Evolutionary conservation across 2,329 filamentous ascomycete species (phyloP), one percentile per base, ranked within the genome.

Genomic region (Fusarium buxicola): DNA sequence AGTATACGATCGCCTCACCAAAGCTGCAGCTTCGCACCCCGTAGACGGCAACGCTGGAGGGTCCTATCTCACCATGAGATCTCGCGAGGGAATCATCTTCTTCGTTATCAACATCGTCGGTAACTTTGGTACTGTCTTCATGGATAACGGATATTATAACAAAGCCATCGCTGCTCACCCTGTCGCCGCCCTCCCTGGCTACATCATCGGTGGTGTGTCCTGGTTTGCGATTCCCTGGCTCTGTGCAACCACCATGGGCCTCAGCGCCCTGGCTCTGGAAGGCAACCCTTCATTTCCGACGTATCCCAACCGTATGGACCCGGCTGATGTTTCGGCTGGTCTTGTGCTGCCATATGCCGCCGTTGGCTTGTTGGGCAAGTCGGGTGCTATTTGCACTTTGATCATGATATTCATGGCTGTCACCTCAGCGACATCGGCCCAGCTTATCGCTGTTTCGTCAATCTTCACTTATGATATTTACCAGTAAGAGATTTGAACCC

Each of bases 171-270:
- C 94, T 7, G 92, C 94, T 0, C 90, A 88, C 18, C 92, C 92
- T 1, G 90, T 94, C 0, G 88, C 94, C 59, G 94, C 93, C 0
- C 85, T 97, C 3, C 93, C 93, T 0, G 93, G 93, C 15, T 97
- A 97, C 72, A 89, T 97, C 51, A 85, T 94, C 60, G 93, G 93
- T 6, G 93, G 94, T 18, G 83, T 96, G 1, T 89, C 86, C 45
- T 97, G 93, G 93, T 97, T 97, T 68, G 93, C 93, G 1, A 96
- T 97, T 48, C 94, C 94, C 1, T 96, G 92, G 91, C 82, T 96
- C 9, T 91, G 88, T 3, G 92, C 93, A 1, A 97, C 92, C 0
- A 96, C 93, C 2, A 91, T 96, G 87, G 93, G 93, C 28, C 84
- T 97, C 7, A 85, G 91, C 1, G 92, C 91, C 4, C 81, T 97